These are phyloP conservation scores for Flaveria bidentis DNA, from an alignment of 129 eudicot species.

Conservation along the genomic window DNA sequence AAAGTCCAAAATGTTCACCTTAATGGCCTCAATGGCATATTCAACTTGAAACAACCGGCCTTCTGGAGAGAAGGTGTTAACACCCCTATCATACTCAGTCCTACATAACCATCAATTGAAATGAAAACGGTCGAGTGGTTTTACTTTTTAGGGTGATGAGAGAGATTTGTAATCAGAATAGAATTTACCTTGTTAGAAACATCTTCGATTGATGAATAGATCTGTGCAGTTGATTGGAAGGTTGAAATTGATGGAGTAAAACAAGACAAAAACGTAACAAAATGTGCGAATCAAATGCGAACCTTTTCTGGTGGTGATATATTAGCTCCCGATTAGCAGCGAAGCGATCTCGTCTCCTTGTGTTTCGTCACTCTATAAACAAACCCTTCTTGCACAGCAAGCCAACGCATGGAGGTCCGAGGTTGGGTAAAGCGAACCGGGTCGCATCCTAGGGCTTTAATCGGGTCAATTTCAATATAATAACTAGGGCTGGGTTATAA, in stretches of 20 bases:
- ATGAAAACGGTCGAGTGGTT: too few species aligned
- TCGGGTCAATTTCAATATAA: background rate
- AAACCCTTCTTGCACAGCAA: constrained; percentile 45
- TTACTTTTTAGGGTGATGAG: too few species aligned
- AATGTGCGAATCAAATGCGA: background rate
- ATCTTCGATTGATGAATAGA: constrained; percentile 39
- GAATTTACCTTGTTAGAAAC: constrained; percentile 75
- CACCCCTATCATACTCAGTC: constrained; percentile 99
- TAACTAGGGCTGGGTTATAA: too few species aligned
- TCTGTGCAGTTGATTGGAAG: too few species aligned
- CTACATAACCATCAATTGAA: constrained; percentile 34
- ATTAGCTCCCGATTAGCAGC: too few species aligned
- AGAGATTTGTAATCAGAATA: background rate
- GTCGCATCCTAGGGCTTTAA: constrained; percentile 19
- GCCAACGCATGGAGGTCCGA: background rate
- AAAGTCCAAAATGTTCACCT: constrained; percentile 39
- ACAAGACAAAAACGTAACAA: too few species aligned
- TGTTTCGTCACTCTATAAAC: background rate
- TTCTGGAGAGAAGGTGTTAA: constrained; percentile 94
- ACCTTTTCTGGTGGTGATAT: background rate
- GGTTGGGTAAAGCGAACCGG: background rate
- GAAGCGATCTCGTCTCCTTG: background rate
- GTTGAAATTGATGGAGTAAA: too few species aligned
- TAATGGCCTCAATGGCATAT: constrained; percentile 95
- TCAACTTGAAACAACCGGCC: constrained; percentile 97